Evolutionary conservation across 441 rosid genomes (phyloP), one percentile per base, ranked within the genome.

Genomic region (Erodium moschatum): DNA sequence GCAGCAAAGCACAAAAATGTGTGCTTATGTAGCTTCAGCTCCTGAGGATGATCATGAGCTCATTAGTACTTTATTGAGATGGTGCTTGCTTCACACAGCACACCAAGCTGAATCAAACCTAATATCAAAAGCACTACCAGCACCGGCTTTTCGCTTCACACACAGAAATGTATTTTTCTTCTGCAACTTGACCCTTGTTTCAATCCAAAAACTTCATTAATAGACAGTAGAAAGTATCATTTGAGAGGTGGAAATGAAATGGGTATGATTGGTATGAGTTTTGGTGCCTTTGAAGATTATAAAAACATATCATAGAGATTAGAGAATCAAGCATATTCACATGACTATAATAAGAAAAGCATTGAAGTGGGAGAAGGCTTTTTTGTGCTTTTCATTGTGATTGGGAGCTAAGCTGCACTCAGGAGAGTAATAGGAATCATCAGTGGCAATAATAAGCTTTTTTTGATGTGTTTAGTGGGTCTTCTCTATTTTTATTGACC

Each of bases 401-500:
- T 48, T 48, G 54, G 15, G 54, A 12, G 54, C 11, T 48, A 48
- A 48, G 15, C 12, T 48, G 54, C 54, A 48, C 54, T 48, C 16
- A 48, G 15, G 54, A 48, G 54, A 48, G 54, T 48, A 48, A 48
- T n/a, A 48, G 54, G 54, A 48, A 48, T 48, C 54, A 48, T 48
- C 4, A 48, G 54, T 48, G 54, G 16, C 54, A 24, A 24, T 24
- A 48, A 4, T 3, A 48, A 48, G 54, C 54, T 48, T 44, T 44
- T 44, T 38, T 38, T 38, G 44, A 38, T 33, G 38, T 6, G 44
- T 38, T 58, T n/a, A 50, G 73, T 75, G 81, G 83, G 76, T 75
- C 81, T 61, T 65, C 65, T 62, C 68, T 72, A 73, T 68, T 66
- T 74, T 58, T 77, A 69, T 75, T 78, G 81, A 78, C 82, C 75